Evolutionary conservation across 176 grass and related monocot species (phyloP).

Genomic region (Carex myosuroides): DNA sequence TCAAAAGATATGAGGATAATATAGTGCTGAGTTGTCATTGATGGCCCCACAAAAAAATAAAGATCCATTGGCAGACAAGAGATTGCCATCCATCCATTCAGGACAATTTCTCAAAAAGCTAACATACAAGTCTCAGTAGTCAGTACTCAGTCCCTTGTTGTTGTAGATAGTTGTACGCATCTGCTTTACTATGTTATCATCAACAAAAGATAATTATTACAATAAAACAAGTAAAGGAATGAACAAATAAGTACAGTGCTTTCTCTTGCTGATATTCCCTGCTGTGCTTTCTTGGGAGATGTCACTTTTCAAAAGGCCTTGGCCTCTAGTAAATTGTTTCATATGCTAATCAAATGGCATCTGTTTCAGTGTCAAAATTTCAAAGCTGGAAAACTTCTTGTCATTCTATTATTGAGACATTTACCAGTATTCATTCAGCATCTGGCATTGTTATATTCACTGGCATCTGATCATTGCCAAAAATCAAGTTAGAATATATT

Average conservation of each 20-base stretch:
- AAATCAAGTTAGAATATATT: background rate
- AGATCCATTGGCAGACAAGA: slow-evolving; percentile 1
- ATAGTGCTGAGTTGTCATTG: slow-evolving; percentile 9
- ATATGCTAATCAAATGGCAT: background rate
- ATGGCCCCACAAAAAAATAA: background rate
- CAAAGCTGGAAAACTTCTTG: background rate
- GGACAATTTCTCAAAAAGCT: background rate
- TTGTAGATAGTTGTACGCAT: background rate
- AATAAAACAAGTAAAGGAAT: background rate
- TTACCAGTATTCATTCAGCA: slow-evolving; percentile 1
- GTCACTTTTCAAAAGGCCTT: background rate
- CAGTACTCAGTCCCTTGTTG: background rate
- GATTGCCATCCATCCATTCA: background rate
- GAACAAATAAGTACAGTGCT: background rate
- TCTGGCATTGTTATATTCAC: background rate
- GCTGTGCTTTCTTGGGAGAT: background rate
- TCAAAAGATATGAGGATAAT: slow-evolving; percentile 5
- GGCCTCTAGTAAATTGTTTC: background rate
- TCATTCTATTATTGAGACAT: background rate
- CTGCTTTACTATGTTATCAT: background rate
- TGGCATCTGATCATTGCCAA: background rate
- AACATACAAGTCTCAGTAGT: background rate
- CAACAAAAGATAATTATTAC: background rate
- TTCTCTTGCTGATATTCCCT: background rate
- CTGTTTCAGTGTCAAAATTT: slow-evolving; percentile 9